phyloP scores from a whole-genome alignment of 768 basidiomycete genomes.

The Exidia glandulosa region DNA sequence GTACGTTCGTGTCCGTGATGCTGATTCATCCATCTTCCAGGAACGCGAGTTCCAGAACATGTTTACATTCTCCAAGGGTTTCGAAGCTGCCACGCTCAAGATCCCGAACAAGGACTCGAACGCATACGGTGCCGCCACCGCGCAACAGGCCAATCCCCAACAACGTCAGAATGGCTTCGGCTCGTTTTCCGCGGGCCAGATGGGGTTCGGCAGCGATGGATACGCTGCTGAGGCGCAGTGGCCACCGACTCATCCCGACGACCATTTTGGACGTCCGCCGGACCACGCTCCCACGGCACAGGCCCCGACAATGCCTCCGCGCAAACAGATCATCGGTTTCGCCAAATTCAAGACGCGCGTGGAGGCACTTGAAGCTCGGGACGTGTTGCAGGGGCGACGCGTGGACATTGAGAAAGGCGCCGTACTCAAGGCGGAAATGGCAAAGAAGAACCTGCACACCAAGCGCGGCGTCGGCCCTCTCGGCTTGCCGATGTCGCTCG shows the following conservation, averaged over 20 bases:
- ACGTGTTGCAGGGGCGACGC: constrained; percentile 76
- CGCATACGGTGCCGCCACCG: constrained; percentile 44
- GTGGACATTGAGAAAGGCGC: constrained; percentile 91
- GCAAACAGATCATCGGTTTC: constrained; percentile 97
- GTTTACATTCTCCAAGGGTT: constrained; percentile 93
- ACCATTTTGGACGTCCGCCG: constrained; percentile 22
- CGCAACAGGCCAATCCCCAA: constrained; percentile 29
- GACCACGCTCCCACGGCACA: constrained; percentile 20
- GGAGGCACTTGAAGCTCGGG: constrained; percentile 80
- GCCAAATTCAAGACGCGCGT: constrained; percentile 86
- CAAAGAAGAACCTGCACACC: constrained; percentile 98
- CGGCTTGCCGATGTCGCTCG: constrained; percentile 12
- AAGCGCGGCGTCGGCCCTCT: constrained; percentile 79
- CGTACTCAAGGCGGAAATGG: constrained; percentile 96
- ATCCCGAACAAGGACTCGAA: constrained; percentile 89
- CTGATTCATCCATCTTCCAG: constrained; percentile 29
- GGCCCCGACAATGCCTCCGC: constrained; percentile 35
- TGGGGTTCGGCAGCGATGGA: not conserved
- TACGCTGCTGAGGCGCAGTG: not conserved
- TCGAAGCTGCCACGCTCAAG: constrained; percentile 96
- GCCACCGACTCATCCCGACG: constrained; percentile 20
- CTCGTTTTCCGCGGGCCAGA: not conserved
- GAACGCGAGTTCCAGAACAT: constrained; percentile 99
- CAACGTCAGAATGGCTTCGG: constrained; percentile 13
- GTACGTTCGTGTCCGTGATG: constrained; percentile 6